Evolutionary conservation across 1,284 basidiomycete species (phyloP).

Genomic region (Ceratorhiza oryzae-sativae): DNA sequence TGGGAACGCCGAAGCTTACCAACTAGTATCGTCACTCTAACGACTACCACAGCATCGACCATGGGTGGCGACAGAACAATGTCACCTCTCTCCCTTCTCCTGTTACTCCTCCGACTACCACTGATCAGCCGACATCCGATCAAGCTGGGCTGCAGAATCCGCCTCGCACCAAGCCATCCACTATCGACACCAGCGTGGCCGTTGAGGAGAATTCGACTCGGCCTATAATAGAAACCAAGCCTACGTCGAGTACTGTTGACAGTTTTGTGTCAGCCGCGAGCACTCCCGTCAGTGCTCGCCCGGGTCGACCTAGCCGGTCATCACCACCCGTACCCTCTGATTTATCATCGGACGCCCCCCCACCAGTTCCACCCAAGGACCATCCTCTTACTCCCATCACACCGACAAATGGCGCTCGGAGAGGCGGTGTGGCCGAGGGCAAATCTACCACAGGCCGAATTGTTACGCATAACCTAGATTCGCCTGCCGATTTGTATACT

Average conservation of each 20-base stretch:
- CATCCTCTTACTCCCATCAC: slow-evolving; percentile 10
- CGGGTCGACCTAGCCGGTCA: slow-evolving; percentile 15
- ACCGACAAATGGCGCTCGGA: slow-evolving; percentile 1
- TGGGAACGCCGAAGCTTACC: slow-evolving; percentile 17
- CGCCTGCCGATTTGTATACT: slow-evolving; percentile 27
- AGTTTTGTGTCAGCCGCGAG: slow-evolving; percentile 36
- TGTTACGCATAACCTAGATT: slow-evolving; percentile 36
- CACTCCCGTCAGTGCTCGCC: slow-evolving; percentile 31
- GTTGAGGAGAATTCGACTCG: neutral
- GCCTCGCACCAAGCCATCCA: slow-evolving; percentile 5
- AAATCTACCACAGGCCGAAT: slow-evolving; percentile 35
- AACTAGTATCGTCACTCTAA: slow-evolving; percentile 1
- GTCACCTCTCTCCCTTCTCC: slow-evolving; percentile 21
- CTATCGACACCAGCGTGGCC: slow-evolving; percentile 16
- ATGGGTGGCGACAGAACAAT: slow-evolving; percentile 19
- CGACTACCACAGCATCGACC: slow-evolving; percentile 14
- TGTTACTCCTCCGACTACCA: slow-evolving; percentile 5
- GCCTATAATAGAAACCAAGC: slow-evolving; percentile 2
- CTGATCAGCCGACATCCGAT: neutral
- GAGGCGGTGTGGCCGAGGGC: neutral
- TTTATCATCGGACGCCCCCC: slow-evolving; percentile 14
- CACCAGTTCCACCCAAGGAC: slow-evolving; percentile 32
- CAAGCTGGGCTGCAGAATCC: neutral
- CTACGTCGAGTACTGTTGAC: slow-evolving; percentile 25
- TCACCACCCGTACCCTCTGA: slow-evolving; percentile 16